Evolutionary conservation across 2,329 filamentous ascomycete genomes (phyloP).

Genomic region (Microdochium nivale): DNA sequence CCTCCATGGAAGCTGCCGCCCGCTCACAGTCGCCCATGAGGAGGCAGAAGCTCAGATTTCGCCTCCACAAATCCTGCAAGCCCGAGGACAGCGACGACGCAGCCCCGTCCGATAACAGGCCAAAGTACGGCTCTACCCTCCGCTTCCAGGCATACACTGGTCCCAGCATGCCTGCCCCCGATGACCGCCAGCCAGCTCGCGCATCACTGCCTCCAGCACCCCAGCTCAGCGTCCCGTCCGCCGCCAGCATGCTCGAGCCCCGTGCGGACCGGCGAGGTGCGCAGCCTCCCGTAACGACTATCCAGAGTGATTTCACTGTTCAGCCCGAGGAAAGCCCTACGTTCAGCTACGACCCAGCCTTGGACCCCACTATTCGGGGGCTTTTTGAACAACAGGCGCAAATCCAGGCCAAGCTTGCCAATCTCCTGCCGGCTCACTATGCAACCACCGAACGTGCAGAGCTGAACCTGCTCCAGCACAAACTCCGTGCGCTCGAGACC

Average conservation of each 20-base stretch:
- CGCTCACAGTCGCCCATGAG: background rate
- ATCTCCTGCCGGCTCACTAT: constrained; percentile 37
- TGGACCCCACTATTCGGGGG: constrained; percentile 34
- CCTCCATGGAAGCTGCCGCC: background rate
- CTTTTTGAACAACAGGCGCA: constrained; percentile 45
- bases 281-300: constrained; percentile 2
- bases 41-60: background rate
- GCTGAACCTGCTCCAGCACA: constrained; percentile 47
- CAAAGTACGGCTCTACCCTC: background rate
- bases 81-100: background rate
- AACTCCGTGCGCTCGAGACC: constrained; percentile 38
- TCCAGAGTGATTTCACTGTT: background rate
- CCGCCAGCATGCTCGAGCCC: background rate
- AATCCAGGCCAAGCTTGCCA: constrained; percentile 40
- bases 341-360: constrained; percentile 4
- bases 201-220: background rate
- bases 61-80: background rate
- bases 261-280: background rate
- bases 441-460: constrained; percentile 38
- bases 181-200: background rate
- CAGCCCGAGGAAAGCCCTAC: background rate
- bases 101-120: background rate
- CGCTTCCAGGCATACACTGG: background rate
- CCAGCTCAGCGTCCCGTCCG: background rate
- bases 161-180: background rate